A percentile compares a stretch with the other conserved stretches of the same genome.
phyloP scores from a whole-genome alignment of 2,329 filamentous ascomycete species.

The Knufia fluminis region DNA sequence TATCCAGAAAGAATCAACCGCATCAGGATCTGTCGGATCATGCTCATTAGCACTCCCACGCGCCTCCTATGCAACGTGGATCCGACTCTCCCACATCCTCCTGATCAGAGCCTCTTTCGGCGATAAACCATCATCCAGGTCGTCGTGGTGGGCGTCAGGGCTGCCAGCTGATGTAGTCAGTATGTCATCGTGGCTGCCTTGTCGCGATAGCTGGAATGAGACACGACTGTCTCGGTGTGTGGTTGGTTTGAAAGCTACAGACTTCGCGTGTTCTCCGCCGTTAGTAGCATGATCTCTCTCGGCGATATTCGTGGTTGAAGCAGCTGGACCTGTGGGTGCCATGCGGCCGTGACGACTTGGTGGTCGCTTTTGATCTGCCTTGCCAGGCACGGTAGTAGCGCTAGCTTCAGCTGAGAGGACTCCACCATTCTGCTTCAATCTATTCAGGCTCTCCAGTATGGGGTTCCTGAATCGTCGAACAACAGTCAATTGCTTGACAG shows the following conservation, averaged over 20 bases:
- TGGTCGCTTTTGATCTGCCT: slow-evolving; percentile 15
- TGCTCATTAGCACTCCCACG: neutral
- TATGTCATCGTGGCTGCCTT: slow-evolving; percentile 23
- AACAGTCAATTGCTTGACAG: slow-evolving; percentile 34
- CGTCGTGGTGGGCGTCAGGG: slow-evolving; percentile 16
- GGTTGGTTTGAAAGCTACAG: neutral
- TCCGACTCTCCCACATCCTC: slow-evolving; percentile 20
- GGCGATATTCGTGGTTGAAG: slow-evolving; percentile 11
- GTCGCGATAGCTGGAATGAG: slow-evolving; percentile 21
- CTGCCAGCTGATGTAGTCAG: slow-evolving; percentile 20
- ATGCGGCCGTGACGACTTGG: slow-evolving; percentile 17
- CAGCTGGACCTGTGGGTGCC: slow-evolving; percentile 5
- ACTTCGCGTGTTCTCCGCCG: neutral
- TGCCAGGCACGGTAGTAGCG: neutral
- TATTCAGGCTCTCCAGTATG: slow-evolving; percentile 34
- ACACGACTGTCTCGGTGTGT: slow-evolving; percentile 2
- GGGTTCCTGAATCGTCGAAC: slow-evolving; percentile 38
- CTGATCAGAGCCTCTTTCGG: slow-evolving; percentile 20
- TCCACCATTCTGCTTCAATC: slow-evolving; percentile 24
- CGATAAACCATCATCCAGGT: slow-evolving; percentile 18
- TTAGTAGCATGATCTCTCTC: slow-evolving; percentile 8
- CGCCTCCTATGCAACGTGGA: slow-evolving; percentile 2
- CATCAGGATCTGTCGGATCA: neutral
- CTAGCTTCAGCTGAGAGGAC: slow-evolving; percentile 12
- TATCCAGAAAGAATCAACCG: neutral